Evolutionary conservation across 306 rosid species (phyloP), one percentile per base, ranked within the genome.

Genomic region (Delonix regia): DNA sequence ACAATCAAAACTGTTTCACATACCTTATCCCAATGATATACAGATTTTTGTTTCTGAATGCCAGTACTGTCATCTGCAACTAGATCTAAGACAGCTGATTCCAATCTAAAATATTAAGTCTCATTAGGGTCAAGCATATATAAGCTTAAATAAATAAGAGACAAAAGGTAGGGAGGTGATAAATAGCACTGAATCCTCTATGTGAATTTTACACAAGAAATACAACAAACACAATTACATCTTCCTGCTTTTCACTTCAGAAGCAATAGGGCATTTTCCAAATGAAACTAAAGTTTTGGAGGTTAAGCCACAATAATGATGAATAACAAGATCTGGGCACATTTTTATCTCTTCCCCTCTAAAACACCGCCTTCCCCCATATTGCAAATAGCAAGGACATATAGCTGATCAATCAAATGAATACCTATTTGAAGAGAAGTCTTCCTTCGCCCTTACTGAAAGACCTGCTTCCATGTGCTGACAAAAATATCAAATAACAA

Each of bases 11-110:
- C 21, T 9, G 68, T 49, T 56, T 52, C 53, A 39, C 55, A 66
- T 78, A 92, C 99, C 97, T 88, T 94, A 71, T 92, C 99, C 99
- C 99, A 94, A 83, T 92, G 99, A 85, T 74, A 92, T 8, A 81
- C 86, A 41, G 99, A 92, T 84, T 92, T 90, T 63, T 92, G 97
- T 85, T 85, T 94, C 93, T 86, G 45, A 85, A 94, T 90, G 86
- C 95, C 92, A 66, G 87, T 8, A 77, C 90, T 77, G 78, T 94
- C 97, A 87, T 94, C 98, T 27, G 94, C 97, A 24, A 90, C 97
- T 41, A 94, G 86, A 89, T 94, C 98, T 34, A 92, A 78, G 80
- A 94, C 97, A 72, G 98, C 98, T 33, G 87, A 73, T 45, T 94
- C 97, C 93, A 94, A 83, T 81, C 98, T 94, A 71, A 63, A 84